Conservation (phyloP, 371 early-diverging fungal genomes). For the Coemansia sp. region DNA sequence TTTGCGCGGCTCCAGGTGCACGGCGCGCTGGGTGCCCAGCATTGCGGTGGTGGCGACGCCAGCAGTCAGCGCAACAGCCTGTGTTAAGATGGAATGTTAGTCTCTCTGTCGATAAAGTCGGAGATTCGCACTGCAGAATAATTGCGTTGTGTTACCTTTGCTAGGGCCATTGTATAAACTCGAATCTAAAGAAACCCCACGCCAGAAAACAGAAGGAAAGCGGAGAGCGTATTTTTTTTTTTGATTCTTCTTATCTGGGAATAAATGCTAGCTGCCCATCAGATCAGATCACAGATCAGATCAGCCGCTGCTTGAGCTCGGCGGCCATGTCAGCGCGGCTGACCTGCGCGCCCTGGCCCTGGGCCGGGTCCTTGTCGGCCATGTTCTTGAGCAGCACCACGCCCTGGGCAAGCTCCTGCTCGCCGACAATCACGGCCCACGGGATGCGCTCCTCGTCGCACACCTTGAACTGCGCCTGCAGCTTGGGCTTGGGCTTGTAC, state of each 20-base stretch:
- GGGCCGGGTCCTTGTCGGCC: conserved; percentile 59
- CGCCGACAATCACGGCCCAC: conserved; percentile 83
- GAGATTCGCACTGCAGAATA: too few species aligned
- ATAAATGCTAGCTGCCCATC: not conserved
- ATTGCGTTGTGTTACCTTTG: too few species aligned
- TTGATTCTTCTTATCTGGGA: not conserved
- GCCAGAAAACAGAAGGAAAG: too few species aligned
- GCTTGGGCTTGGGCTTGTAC: conserved; percentile 89
- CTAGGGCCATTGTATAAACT: too few species aligned
- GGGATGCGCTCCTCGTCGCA: conserved; percentile 90
- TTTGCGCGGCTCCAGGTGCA: conserved; percentile 13
- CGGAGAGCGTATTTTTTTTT: too few species aligned
- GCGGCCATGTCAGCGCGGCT: conserved; percentile 64
- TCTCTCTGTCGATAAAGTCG: too few species aligned
- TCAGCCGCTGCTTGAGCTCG: conserved; percentile 58
- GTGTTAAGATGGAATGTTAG: too few species aligned
- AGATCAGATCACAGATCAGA: not conserved
- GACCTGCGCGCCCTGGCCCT: conserved; percentile 62
- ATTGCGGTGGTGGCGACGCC: too few species aligned
- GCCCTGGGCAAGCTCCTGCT: conserved; percentile 77
- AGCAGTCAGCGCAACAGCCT: too few species aligned
- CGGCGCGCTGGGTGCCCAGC: not conserved
- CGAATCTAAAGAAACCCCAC: too few species aligned
- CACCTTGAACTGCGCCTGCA: conserved; percentile 74
- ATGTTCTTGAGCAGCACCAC: conserved; percentile 86